Base-by-base conservation (phyloP, 129 eudicot species). In the Kitagawia praeruptora region DNA sequence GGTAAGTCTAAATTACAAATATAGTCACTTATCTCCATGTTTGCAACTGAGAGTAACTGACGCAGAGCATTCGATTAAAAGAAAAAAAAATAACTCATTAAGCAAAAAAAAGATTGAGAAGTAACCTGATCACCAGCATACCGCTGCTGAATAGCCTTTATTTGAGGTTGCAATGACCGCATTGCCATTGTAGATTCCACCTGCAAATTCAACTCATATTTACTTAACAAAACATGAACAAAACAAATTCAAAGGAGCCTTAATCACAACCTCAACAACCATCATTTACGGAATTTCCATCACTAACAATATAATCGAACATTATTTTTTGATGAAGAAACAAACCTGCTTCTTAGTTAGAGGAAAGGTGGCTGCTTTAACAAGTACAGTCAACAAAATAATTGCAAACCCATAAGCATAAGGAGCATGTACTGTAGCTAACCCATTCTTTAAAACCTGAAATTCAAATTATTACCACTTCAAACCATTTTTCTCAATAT, bases 341-440 rank as follows among this genome's bases (percentile, higher is more conserved):
- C 71, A 66, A 27, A 66, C 72, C 72, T 66, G 40, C 90, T 90
- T 93, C 84, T 93, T 93, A 53, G 98, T 82, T 80, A 93, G 66
- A 83, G 98, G 98, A 84, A 88, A 93, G 48, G 96, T 93, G 66
- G 89, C 96, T 34, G 93, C 98, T 88, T 93, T 93, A 53, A 93
- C 98, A 48, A 93, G 87, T 66, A 93, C 85, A 0, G 98, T 93
- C 42, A 93, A 88, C 37, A 90, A 86, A 84, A 93, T 93, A 77
- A 93, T 93, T 2, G 96, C 98, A 80, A 93, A 93, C 74, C 98
- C 98, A 66, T 93, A 93, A 6, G 45, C 45, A 42, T 42, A 42
- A 31, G 34, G 34, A 31, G 34, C 88, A 76, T 93, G 98, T 54
- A 90, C 82, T 11, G 93, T 83, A 16, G 98, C 90, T 27, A 93